Percentiles rank a stretch among this genome's conserved stretches.
Conservation (phyloP, 2,329 filamentous ascomycete genomes). For the Ceratocystis variospora region DNA sequence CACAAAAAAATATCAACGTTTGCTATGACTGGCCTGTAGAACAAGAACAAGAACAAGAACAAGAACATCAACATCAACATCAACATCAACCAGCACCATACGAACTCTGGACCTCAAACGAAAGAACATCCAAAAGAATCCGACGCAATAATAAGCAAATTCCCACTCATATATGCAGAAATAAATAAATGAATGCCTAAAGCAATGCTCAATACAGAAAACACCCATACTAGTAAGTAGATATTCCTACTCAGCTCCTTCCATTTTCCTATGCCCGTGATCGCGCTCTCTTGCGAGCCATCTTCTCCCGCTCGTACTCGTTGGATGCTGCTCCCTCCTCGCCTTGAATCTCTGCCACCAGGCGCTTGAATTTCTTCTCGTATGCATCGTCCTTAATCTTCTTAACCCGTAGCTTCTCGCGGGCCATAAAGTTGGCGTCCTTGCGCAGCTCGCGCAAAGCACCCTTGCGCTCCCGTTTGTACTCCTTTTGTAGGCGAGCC, state of each 20-base stretch:
- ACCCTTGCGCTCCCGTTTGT: conserved; percentile 91
- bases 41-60: neutral
- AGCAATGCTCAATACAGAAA: no score
- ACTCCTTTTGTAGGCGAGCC: conserved; percentile 73
- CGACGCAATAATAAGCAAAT: neutral
- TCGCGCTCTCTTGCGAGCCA: conserved; percentile 53
- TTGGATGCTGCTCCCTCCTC: conserved; percentile 81
- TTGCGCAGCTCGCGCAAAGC: conserved; percentile 88
- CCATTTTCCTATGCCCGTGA: conserved; percentile 22
- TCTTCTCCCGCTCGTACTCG: conserved; percentile 76
- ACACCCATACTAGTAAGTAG: neutral
- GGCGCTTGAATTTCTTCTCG: conserved; percentile 86
- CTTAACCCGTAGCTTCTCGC: conserved; percentile 82
- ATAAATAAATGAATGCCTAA: neutral
- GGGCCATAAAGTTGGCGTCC: conserved; percentile 84
- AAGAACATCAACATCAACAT: no score
- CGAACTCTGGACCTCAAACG: neutral
- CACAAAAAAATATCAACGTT: neutral
- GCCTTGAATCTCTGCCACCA: conserved; percentile 90
- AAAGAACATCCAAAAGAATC: neutral
- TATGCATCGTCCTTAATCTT: conserved; percentile 86
- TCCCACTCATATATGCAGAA: neutral
- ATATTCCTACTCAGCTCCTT: neutral
- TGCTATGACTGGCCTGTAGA: neutral
- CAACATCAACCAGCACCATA: neutral